Evolutionary conservation across 78 protist species (phyloP).

Genomic region (Diacronema lutheri): DNA sequence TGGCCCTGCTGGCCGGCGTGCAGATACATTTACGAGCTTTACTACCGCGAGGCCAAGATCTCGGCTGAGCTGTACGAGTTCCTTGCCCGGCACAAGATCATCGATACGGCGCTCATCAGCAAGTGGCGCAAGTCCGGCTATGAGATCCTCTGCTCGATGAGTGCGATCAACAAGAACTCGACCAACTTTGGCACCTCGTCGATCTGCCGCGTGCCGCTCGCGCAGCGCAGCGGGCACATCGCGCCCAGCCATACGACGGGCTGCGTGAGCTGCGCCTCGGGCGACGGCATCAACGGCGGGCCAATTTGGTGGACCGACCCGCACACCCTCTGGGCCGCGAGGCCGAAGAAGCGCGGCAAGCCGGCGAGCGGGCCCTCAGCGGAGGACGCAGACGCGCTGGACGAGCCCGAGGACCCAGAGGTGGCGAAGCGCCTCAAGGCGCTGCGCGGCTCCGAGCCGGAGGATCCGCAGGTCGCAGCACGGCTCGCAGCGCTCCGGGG

Average conservation of each 20-base stretch:
- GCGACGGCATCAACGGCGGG: constrained; percentile 36
- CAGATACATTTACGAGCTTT: constrained; percentile 35
- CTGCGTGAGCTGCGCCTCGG: constrained; percentile 46
- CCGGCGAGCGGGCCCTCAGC: neutral
- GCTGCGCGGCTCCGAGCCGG: constrained; percentile 13
- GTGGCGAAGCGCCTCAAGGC: constrained; percentile 21
- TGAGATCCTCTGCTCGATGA: constrained; percentile 54
- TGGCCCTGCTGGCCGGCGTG: too few relatives aligned
- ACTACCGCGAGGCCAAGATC: constrained; percentile 36
- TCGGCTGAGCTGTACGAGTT: constrained; percentile 50
- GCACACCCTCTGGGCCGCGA: constrained; percentile 4
- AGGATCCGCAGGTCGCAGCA: neutral
- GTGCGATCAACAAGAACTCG: constrained; percentile 23
- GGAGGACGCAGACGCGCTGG: neutral
- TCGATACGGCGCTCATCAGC: constrained; percentile 43
- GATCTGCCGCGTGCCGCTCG: constrained; percentile 48
- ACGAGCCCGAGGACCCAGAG: neutral
- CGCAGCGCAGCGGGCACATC: constrained; percentile 29
- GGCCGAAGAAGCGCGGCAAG: neutral
- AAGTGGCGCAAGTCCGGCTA: constrained; percentile 59
- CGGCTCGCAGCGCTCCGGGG: neutral
- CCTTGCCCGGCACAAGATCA: constrained; percentile 43
- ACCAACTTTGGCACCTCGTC: constrained; percentile 47
- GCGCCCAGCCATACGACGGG: constrained; percentile 27
- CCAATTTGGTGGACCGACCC: constrained; percentile 20